Conservation (phyloP, 1,284 basidiomycete species). For the Ceratobasidium theobromae region DNA sequence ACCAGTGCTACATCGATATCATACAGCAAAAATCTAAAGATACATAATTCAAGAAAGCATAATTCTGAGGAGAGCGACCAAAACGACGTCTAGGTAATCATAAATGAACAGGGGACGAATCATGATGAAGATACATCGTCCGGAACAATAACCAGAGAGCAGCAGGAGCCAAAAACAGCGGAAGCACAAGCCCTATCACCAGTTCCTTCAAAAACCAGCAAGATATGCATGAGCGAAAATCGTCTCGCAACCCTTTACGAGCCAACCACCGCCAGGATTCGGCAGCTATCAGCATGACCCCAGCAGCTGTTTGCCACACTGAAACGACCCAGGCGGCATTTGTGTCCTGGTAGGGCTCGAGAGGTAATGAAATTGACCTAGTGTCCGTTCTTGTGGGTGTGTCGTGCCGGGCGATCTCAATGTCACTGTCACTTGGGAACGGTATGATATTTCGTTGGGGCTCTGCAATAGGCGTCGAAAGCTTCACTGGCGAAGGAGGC, state of each 20-base stretch:
- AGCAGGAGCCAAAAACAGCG: background rate
- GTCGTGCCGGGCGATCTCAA: background rate
- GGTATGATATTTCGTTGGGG: slow-evolving; percentile 3
- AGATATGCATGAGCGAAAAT: slow-evolving; percentile 21
- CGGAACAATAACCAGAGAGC: slow-evolving; percentile 5
- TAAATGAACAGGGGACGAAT: background rate
- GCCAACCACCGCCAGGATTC: slow-evolving; percentile 10
- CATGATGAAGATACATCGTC: background rate
- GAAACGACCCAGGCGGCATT: background rate
- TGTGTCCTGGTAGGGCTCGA: background rate
- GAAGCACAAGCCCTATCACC: background rate
- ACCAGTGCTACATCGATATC: background rate
- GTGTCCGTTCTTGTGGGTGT: background rate
- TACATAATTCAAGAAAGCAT: slow-evolving; percentile 24
- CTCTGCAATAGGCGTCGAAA: background rate
- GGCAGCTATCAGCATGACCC: background rate
- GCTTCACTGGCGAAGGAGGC: background rate
- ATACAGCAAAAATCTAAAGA: slow-evolving; percentile 16
- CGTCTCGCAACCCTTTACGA: slow-evolving; percentile 15
- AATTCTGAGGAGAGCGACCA: background rate
- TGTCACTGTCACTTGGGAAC: background rate
- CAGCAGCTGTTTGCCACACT: background rate
- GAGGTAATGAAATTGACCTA: background rate
- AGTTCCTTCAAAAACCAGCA: slow-evolving; percentile 18
- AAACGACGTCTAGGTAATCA: background rate